Base-by-base conservation (phyloP, 2,329 filamentous ascomycete species). In the Aspergillus neotritici region DNA sequence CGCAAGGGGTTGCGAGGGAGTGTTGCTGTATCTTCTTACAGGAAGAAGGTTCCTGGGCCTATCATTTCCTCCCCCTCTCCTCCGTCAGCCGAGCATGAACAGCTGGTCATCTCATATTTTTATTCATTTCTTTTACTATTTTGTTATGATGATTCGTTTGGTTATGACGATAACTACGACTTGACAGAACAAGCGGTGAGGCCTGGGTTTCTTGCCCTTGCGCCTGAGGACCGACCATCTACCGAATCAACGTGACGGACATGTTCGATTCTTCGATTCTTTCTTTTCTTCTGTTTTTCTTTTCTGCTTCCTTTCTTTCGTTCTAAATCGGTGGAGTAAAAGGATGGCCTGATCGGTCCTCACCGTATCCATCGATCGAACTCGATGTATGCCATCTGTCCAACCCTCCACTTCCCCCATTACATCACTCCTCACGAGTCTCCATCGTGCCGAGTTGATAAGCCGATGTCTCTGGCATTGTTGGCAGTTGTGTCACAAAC, bases 1-100 rank as follows among this genome's bases (percentile, higher is more conserved):
- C 49, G 53, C 53, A 55, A 55, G 53, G 53, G 53, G 53, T 53
- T 29, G 48, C 16, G 44, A 43, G 38, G 43, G 44, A 42, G 44
- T 8, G 21, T 28, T 43, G 43, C 41, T 42, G 46, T 46, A 52
- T 40, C 34, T 42, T 33, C 34, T 38, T 41, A 39, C 42, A 43
- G 44, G 45, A 53, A 53, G 49, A 52, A 50, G 48, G 39, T 35
- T 53, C 44, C 51, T 50, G 47, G 49, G 47, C 51, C 51, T 55
- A 55, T 55, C 44, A 42, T 34, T 36, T 43, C 40, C 37, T 14
- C 34, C 31, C 21, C 21, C 10, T 14, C 14, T 38, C 34, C 47
- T 43, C 44, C 41, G 39, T 49, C 49, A 51, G 48, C 44, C 44
- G 47, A 49, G 42, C 47, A 49, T 44, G 41, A 34, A 51, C 46